A percentile compares a stretch with the other conserved stretches of the same genome.
Conservation (phyloP, 208 protist genomes). For the Crithidia mellificae region DNA sequence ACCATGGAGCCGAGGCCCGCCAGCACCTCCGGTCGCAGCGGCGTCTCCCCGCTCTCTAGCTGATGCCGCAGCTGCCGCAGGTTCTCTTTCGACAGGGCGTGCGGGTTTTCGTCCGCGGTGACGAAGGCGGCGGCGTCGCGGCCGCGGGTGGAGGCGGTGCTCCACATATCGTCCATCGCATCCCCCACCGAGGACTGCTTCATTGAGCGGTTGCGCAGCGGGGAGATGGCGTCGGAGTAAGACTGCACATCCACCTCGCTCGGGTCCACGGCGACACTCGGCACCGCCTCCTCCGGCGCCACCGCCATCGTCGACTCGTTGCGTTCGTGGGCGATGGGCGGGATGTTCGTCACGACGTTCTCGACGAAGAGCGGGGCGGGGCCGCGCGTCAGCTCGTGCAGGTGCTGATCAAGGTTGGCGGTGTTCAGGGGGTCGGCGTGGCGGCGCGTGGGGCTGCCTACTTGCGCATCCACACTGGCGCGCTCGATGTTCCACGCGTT, state of each 20-base stretch:
- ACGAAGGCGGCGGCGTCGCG: slow-evolving; percentile 17
- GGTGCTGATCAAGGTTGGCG: slow-evolving; percentile 52
- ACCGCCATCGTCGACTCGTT: slow-evolving; percentile 8
- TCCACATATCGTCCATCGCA: slow-evolving; percentile 61
- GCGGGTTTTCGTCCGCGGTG: slow-evolving; percentile 16
- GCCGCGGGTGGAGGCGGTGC: slow-evolving; percentile 44
- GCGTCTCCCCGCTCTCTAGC: slow-evolving; percentile 55
- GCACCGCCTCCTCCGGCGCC: slow-evolving; percentile 12
- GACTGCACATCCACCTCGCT: slow-evolving; percentile 46
- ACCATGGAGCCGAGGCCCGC: slow-evolving; percentile 43
- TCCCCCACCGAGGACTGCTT: slow-evolving; percentile 25
- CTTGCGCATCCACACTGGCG: slow-evolving; percentile 39
- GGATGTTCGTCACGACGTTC: slow-evolving; percentile 33
- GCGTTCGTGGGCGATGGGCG: background rate
- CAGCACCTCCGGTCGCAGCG: slow-evolving; percentile 59
- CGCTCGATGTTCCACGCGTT: slow-evolving; percentile 39
- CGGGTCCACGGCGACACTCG: slow-evolving; percentile 42
- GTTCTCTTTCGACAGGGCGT: slow-evolving; percentile 54
- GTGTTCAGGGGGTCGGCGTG: slow-evolving; percentile 46
- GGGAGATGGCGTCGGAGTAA: slow-evolving; percentile 27
- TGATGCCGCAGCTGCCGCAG: slow-evolving; percentile 56
- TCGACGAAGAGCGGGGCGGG: slow-evolving; percentile 41
- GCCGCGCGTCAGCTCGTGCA: slow-evolving; percentile 48
- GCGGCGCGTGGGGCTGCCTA: slow-evolving; percentile 25
- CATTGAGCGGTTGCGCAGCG: slow-evolving; percentile 10